These are phyloP conservation scores for Haplosporangium sp. DNA, from an alignment of 371 early-diverging fungal genomes.

Conservation along the genomic window DNA sequence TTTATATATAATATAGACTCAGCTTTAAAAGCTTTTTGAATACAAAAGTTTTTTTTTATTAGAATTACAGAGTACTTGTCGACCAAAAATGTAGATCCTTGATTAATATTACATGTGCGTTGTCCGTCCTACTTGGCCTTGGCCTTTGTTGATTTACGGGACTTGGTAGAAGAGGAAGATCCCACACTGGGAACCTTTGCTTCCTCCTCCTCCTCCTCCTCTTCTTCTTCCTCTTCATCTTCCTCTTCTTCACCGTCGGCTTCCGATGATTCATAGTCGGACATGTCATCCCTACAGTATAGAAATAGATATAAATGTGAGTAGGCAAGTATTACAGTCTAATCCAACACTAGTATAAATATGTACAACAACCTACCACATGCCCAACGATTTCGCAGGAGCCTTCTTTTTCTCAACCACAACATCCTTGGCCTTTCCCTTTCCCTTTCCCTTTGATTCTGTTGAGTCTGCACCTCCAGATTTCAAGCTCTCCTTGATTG, in stretches of 20 bases:
- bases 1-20: too few relatives aligned
- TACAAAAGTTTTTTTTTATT: too few relatives aligned
- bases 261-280: slow-evolving; percentile 59
- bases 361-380: slow-evolving; percentile 49
- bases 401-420: slow-evolving; percentile 32
- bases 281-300: slow-evolving; percentile 46
- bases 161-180: slow-evolving; percentile 21
- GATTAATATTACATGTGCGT: neutral
- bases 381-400: slow-evolving; percentile 34
- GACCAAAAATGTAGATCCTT: too few relatives aligned
- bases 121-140: slow-evolving; percentile 6
- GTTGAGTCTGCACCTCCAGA: slow-evolving; percentile 12
- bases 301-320: slow-evolving; percentile 6
- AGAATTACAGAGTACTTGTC: too few relatives aligned
- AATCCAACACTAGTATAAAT: too few relatives aligned
- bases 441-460: slow-evolving; percentile 46
- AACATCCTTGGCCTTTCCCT: slow-evolving; percentile 58
- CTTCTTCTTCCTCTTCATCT: slow-evolving; percentile 48
- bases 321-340: too few relatives aligned
- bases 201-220: slow-evolving; percentile 40
- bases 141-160: slow-evolving; percentile 22
- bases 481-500: slow-evolving; percentile 57
- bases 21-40: too few relatives aligned
- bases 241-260: slow-evolving; percentile 54
- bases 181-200: slow-evolving; percentile 22